Evolutionary conservation across 345 rosid species (phyloP).

Genomic region (Salix udensis): DNA sequence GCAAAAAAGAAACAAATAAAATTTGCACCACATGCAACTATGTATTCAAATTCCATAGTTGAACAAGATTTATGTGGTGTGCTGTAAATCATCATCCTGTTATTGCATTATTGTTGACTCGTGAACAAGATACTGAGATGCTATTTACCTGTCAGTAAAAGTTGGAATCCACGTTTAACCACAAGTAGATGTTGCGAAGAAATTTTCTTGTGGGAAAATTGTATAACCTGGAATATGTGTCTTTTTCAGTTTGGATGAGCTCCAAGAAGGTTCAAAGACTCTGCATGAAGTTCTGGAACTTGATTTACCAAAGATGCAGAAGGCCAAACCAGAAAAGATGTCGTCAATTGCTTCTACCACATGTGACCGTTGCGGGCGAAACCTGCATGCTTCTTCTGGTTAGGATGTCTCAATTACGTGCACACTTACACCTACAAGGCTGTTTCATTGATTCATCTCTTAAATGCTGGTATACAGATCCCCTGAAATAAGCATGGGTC

Average conservation of each 20-base stretch:
- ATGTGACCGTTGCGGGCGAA: conserved; percentile 83
- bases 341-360: conserved; percentile 34
- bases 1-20: too few relatives aligned
- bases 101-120: too few relatives aligned
- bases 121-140: too few relatives aligned
- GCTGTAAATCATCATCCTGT: too few relatives aligned
- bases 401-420: neutral
- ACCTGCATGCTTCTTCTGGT: conserved; percentile 29
- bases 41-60: too few relatives aligned
- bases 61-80: too few relatives aligned
- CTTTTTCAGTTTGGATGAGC: conserved; percentile 67
- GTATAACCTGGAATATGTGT: neutral
- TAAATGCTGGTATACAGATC: neutral
- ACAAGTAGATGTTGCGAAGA: neutral
- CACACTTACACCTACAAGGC: neutral
- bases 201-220: neutral
- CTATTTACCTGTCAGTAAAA: too few relatives aligned
- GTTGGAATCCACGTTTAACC: too few relatives aligned
- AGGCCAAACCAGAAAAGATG: conserved; percentile 38
- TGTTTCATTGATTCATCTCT: neutral
- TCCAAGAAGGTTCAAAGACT: conserved; percentile 60
- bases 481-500: neutral
- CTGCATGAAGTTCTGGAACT: conserved; percentile 67
- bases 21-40: too few relatives aligned
- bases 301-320: conserved; percentile 59